phyloP scores from a whole-genome alignment of 2,329 filamentous ascomycete genomes.

The Madurella fahalii region DNA sequence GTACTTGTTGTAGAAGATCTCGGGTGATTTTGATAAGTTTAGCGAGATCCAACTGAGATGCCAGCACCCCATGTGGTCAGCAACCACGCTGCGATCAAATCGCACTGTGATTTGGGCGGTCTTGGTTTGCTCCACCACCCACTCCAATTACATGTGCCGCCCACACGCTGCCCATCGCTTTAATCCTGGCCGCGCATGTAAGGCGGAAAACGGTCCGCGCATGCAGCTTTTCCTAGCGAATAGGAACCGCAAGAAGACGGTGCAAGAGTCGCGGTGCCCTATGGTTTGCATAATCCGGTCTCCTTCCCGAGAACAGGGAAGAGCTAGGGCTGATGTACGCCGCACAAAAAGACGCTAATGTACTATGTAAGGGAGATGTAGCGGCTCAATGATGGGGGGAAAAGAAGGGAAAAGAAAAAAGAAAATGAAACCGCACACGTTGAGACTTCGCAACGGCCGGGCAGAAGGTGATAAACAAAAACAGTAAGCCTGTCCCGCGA shows the following conservation, averaged over 20 bases:
- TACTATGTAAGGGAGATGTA: background rate
- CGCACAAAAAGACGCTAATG: background rate
- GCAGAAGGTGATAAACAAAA: slow-evolving; percentile 12
- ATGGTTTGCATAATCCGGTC: slow-evolving; percentile 28
- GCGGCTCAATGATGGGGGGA: background rate
- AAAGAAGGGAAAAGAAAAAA: background rate
- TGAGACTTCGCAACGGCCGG: background rate
- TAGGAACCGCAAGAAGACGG: slow-evolving; percentile 21
- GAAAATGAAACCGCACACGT: background rate
- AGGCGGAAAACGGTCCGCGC: slow-evolving; percentile 38
- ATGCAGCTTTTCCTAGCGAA: slow-evolving; percentile 30
- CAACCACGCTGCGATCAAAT: no score
- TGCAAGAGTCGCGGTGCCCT: slow-evolving; percentile 21
- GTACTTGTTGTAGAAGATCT: no score
- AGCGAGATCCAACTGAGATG: no score
- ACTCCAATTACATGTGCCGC: slow-evolving; percentile 14
- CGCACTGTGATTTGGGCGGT: slow-evolving; percentile 8
- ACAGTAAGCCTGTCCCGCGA: slow-evolving; percentile 12
- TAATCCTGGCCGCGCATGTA: slow-evolving; percentile 28
- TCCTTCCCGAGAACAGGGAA: slow-evolving; percentile 18
- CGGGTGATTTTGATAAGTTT: no score
- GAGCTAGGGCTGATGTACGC: slow-evolving; percentile 12
- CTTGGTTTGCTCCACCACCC: slow-evolving; percentile 3
- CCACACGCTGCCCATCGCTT: slow-evolving; percentile 16
- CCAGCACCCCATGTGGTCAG: no score